Evolutionary conservation across 140 eudicot species (phyloP).

Genomic region (Bidens hawaiensis): DNA sequence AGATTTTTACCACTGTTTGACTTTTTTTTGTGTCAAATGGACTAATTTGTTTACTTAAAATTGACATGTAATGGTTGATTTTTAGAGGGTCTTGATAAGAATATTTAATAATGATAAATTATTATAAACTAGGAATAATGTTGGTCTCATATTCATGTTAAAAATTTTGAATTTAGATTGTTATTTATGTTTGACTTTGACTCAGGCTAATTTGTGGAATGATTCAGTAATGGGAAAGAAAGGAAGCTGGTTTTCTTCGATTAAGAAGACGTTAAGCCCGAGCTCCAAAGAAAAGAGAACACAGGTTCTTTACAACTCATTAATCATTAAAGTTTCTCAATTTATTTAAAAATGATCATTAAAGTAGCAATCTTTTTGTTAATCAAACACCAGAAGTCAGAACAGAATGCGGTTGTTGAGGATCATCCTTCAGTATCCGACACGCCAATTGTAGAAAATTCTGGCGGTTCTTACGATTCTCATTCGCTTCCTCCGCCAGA

Average conservation of each 20-base stretch:
- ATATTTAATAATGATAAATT: background rate
- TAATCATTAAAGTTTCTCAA: background rate
- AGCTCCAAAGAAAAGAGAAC: conserved; percentile 40
- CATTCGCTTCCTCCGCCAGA: conserved; percentile 38
- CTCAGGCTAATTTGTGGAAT: no score
- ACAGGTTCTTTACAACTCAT: conserved; percentile 33
- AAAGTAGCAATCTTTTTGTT: background rate
- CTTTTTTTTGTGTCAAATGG: conserved; percentile 14
- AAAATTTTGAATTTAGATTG: background rate
- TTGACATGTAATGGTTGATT: background rate
- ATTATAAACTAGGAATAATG: background rate
- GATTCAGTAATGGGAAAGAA: conserved; percentile 50
- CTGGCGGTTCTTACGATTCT: conserved; percentile 25
- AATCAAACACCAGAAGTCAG: conserved; percentile 29
- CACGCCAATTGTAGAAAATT: conserved; percentile 32
- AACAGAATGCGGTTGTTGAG: conserved; percentile 28
- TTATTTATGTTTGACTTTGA: conserved; percentile 11
- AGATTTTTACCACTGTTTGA: background rate
- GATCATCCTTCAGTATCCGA: conserved; percentile 21
- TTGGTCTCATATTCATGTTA: background rate
- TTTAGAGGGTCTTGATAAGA: background rate
- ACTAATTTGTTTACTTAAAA: background rate
- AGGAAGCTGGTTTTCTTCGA: conserved; percentile 52
- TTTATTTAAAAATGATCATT: background rate
- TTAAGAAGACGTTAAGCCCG: conserved; percentile 47